phyloP scores from a whole-genome alignment of 2,329 filamentous ascomycete species.

The Curvularia hawaiiensis region DNA sequence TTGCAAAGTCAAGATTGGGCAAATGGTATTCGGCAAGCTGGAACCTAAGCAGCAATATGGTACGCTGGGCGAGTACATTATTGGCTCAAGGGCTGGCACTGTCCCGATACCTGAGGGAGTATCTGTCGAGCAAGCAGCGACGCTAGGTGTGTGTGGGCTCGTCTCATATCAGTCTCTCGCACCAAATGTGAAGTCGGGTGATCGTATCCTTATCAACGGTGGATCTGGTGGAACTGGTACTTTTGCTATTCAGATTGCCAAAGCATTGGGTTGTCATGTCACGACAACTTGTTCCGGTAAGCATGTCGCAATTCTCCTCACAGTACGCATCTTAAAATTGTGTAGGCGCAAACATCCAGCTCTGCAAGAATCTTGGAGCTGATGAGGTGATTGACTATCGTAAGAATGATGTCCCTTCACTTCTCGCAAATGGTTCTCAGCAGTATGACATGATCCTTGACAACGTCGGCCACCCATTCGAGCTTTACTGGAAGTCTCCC shows the following conservation, averaged over 20 bases:
- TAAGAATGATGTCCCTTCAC: conserved; percentile 51
- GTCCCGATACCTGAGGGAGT: conserved; percentile 24
- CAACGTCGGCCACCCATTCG: conserved; percentile 53
- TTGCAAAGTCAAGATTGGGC: conserved; percentile 16
- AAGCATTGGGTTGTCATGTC: conserved; percentile 62
- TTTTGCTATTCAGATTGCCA: conserved; percentile 67
- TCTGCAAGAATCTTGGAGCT: conserved; percentile 64
- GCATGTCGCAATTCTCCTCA: background rate
- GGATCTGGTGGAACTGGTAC: conserved; percentile 65
- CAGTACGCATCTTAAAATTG: background rate
- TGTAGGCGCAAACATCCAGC: conserved; percentile 55
- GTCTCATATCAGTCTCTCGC: conserved; percentile 30
- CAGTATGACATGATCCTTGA: conserved; percentile 62
- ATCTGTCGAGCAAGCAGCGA: conserved; percentile 20
- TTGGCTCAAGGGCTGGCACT: conserved; percentile 25
- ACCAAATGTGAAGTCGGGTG: conserved; percentile 36
- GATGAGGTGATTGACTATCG: conserved; percentile 67
- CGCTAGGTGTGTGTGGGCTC: conserved; percentile 28
- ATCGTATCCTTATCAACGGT: conserved; percentile 66
- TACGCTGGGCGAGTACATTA: conserved; percentile 27
- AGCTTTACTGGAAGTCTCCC: conserved; percentile 29
- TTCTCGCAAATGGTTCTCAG: conserved; percentile 52
- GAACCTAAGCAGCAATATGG: conserved; percentile 32
- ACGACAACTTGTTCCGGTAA: conserved; percentile 60
- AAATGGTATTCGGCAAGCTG: conserved; percentile 31